A percentile compares a stretch with the other conserved stretches of the same genome.
phyloP scores from a whole-genome alignment of 495 filamentous ascomycete species.

The Aspergillus sparsus region DNA sequence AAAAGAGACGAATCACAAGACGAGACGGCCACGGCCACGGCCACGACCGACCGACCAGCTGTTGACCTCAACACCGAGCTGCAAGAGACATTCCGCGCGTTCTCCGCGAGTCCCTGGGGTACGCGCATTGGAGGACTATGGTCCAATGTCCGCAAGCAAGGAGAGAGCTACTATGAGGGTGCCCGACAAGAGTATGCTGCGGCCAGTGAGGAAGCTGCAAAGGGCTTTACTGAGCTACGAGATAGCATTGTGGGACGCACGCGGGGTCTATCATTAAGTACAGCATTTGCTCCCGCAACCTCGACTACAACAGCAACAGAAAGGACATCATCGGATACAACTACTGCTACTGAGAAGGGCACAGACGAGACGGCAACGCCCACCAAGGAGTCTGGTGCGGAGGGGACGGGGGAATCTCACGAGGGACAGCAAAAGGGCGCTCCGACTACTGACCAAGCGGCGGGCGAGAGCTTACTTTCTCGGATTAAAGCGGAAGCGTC shows the following conservation, averaged over 20 bases:
- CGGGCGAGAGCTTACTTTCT: constrained; percentile 71
- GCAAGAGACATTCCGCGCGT: constrained; percentile 91
- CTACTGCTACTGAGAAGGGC: constrained; percentile 21
- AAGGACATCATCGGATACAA: neutral
- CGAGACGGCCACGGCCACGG: constrained; percentile 26
- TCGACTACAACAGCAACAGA: too few relatives aligned
- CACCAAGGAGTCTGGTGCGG: constrained; percentile 34
- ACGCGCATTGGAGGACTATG: constrained; percentile 83
- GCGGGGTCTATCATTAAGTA: constrained; percentile 67
- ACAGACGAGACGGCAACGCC: constrained; percentile 42
- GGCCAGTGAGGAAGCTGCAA: constrained; percentile 77
- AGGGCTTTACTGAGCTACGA: constrained; percentile 75
- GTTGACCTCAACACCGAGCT: constrained; percentile 80
- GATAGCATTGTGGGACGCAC: constrained; percentile 70
- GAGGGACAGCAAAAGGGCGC: constrained; percentile 11
- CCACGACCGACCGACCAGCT: constrained; percentile 42
- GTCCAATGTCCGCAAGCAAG: constrained; percentile 86
- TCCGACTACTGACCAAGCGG: neutral
- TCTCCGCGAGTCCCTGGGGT: constrained; percentile 90
- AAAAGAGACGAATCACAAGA: constrained; percentile 50
- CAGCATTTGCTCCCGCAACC: constrained; percentile 33
- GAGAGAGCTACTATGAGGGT: constrained; percentile 82
- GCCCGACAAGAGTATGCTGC: constrained; percentile 77
- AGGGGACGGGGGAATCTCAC: constrained; percentile 54
- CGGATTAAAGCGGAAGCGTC: constrained; percentile 79